A percentile compares a stretch with the other conserved stretches of the same genome.
phyloP scores from a whole-genome alignment of 192 early-diverging fungal genomes.

The Phlyctochytrium planicorne region DNA sequence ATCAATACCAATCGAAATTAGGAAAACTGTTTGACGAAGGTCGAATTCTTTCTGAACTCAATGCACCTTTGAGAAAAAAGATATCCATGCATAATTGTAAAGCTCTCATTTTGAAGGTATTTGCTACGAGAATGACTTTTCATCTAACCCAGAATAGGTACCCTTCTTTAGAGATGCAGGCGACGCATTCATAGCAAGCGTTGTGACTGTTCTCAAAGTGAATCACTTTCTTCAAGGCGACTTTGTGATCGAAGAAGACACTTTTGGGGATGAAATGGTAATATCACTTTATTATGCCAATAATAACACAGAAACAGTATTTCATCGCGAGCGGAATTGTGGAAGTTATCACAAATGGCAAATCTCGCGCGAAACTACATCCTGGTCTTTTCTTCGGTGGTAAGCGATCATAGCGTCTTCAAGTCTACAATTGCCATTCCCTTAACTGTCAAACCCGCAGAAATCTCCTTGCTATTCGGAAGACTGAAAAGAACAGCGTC shows the following conservation, averaged over 20 bases:
- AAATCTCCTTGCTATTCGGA: constrained; percentile 31
- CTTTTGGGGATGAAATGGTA: constrained; percentile 33
- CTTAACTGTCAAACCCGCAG: constrained; percentile 8
- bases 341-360: constrained; percentile 23
- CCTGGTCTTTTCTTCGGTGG: constrained; percentile 37
- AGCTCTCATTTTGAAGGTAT: neutral
- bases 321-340: constrained; percentile 29
- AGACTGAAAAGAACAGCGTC: constrained; percentile 29
- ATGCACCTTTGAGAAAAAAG: constrained; percentile 1
- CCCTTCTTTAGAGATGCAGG: constrained; percentile 31
- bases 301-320: no score
- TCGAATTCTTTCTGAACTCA: neutral
- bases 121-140: no score
- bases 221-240: constrained; percentile 29
- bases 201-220: constrained; percentile 21
- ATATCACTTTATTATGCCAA: no score
- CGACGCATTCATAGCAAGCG: constrained; percentile 11
- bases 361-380: constrained; percentile 1
- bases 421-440: no score
- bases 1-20: no score
- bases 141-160: constrained; percentile 18
- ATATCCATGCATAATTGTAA: neutral
- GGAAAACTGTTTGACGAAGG: constrained; percentile 8
- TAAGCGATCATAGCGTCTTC: neutral
- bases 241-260: constrained; percentile 26